Percentiles rank a stretch among this genome's conserved stretches.
These are phyloP conservation scores for Phytophthora capsici DNA, from an alignment of 352 stramenopile genomes.

Conservation along the genomic window DNA sequence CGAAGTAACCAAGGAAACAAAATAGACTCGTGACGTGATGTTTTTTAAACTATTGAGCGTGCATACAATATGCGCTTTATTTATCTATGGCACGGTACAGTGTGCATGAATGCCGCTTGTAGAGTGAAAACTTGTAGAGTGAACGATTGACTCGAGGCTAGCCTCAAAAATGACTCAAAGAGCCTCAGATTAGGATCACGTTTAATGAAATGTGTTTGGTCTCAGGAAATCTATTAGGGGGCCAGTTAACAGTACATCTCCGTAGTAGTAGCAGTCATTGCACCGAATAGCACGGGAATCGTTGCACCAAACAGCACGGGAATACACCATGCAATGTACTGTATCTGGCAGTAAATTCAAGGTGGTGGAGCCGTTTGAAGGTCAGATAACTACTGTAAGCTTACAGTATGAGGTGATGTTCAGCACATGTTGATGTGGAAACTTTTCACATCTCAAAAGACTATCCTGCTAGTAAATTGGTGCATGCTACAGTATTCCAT, in stretches of 20 bases:
- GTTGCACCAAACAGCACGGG: no score
- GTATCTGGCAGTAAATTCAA: neutral
- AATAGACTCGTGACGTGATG: constrained; percentile 9
- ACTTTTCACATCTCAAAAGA: constrained; percentile 14
- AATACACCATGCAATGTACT: no score
- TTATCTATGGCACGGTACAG: no score
- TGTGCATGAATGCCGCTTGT: no score
- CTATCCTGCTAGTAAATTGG: neutral
- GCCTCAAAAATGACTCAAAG: no score
- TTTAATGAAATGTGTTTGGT: neutral
- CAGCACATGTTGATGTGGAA: constrained; percentile 12
- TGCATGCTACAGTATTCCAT: neutral
- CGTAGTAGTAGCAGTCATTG: no score
- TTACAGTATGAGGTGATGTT: no score
- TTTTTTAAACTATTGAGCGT: neutral
- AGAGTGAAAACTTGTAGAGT: neutral
- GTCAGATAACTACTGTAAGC: neutral
- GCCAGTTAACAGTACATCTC: no score
- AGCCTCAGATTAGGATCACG: neutral
- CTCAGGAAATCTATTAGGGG: neutral
- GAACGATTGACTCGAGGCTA: no score
- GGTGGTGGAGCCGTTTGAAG: neutral
- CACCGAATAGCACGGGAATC: no score
- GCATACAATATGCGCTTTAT: no score
- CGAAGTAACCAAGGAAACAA: neutral